Evolutionary conservation across 306 rosid genomes (phyloP).

Genomic region (Pyrus betulifolia): DNA sequence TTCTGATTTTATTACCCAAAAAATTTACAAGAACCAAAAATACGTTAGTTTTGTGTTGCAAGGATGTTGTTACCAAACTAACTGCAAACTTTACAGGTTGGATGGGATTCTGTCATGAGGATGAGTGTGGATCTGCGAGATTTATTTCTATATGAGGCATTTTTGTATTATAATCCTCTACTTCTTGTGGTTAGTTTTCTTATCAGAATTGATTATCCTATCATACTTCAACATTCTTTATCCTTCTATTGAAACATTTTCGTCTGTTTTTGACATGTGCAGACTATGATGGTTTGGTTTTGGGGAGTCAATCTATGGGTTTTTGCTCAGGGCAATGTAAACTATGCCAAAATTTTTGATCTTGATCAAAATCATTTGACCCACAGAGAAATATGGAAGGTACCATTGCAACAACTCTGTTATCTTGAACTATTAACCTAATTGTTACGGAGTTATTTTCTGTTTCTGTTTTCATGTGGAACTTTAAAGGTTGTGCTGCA

Average conservation of each 20-base stretch:
- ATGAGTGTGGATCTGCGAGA: constrained; percentile 92
- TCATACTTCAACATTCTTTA: constrained; percentile 7
- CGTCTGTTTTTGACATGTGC: constrained; percentile 29
- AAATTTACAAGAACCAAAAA: constrained; percentile 2
- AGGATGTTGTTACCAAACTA: constrained; percentile 13
- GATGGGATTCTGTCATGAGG: constrained; percentile 99
- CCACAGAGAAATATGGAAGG: constrained; percentile 95
- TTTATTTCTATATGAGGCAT: constrained; percentile 88
- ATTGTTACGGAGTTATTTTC: not conserved
- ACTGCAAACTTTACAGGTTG: constrained; percentile 52
- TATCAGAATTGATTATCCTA: not conserved
- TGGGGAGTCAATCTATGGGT: constrained; percentile 96
- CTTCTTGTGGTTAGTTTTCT: constrained; percentile 72
- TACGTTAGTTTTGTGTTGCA: constrained; percentile 10
- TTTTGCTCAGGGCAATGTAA: constrained; percentile 57
- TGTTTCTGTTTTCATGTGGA: constrained; percentile 3
- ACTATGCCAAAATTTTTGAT: constrained; percentile 77
- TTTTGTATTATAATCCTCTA: constrained; percentile 95
- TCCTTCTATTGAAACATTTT: constrained; percentile 9
- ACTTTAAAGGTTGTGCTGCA: not conserved
- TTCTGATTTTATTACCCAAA: not conserved
- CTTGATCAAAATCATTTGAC: constrained; percentile 86
- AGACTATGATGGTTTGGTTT: constrained; percentile 95
- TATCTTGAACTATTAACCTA: not conserved
- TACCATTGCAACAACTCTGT: constrained; percentile 23